These are phyloP conservation scores for Fonsecaea multimorphosa DNA, from an alignment of 2,329 filamentous ascomycete genomes.

Conservation along the genomic window DNA sequence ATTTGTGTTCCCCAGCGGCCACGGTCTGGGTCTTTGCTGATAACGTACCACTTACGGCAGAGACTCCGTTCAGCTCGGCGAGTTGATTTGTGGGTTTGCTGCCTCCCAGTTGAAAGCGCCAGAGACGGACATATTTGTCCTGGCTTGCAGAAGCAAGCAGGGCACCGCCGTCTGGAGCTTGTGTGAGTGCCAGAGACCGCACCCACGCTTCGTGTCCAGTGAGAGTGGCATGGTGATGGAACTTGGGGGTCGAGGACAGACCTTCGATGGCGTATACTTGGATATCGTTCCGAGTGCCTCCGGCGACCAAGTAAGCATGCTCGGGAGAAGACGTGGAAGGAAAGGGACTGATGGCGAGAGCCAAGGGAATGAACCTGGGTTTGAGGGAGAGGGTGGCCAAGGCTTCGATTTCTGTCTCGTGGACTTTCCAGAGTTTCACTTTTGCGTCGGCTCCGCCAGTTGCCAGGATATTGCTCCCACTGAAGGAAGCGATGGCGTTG, in stretches of 20 bases:
- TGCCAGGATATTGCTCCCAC: constrained; percentile 57
- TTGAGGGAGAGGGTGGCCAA: constrained; percentile 73
- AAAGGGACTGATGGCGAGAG: constrained; percentile 71
- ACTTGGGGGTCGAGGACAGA: constrained; percentile 54
- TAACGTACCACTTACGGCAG: constrained; percentile 58
- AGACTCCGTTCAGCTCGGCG: constrained; percentile 59
- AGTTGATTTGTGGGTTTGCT: constrained; percentile 46
- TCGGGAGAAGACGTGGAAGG: constrained; percentile 56
- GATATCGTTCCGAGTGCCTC: constrained; percentile 80
- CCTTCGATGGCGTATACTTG: constrained; percentile 74
- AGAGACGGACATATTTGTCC: constrained; percentile 94
- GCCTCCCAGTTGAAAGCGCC: constrained; percentile 78
- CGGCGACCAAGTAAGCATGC: constrained; percentile 74
- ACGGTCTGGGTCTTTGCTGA: constrained; percentile 90
- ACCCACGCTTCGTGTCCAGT: constrained; percentile 96
- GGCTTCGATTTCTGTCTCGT: constrained; percentile 53
- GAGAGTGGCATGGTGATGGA: constrained; percentile 76
- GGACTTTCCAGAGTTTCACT: constrained; percentile 71
- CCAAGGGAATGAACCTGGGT: constrained; percentile 82
- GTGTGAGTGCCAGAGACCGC: constrained; percentile 78
- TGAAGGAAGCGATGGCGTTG: constrained; percentile 64
- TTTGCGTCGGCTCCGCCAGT: constrained; percentile 69
- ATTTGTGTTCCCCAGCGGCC: constrained; percentile 65
- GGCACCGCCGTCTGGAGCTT: constrained; percentile 71
- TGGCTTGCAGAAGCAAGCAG: constrained; percentile 92